Evolutionary conservation across 768 basidiomycete species (phyloP).

Genomic region (Mycena polygramma): DNA sequence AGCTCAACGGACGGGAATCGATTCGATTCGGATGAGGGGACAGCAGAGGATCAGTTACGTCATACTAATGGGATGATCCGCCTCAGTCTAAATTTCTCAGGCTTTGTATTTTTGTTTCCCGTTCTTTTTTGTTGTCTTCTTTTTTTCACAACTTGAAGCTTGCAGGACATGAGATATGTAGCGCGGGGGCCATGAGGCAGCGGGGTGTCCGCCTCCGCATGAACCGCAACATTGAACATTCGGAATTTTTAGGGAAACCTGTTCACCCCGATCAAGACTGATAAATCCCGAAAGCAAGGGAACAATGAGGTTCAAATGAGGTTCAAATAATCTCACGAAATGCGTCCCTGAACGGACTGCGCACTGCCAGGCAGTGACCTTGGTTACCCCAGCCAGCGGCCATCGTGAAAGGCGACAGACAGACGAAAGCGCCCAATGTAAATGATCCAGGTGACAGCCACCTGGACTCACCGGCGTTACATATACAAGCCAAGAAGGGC

Average conservation of each 20-base stretch:
- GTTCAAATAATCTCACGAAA: constrained; percentile 10
- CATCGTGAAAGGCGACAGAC: not conserved
- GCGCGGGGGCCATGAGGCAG: too few species aligned
- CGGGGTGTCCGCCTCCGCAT: too few species aligned
- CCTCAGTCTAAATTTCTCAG: not conserved
- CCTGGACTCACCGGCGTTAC: not conserved
- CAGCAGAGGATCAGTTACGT: constrained; percentile 6
- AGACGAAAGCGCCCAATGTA: not conserved
- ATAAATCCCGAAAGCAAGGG: constrained; percentile 4
- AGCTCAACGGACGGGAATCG: not conserved
- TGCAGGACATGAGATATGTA: too few species aligned
- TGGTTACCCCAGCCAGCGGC: constrained; percentile 16
- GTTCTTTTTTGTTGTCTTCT: too few species aligned
- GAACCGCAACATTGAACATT: too few species aligned
- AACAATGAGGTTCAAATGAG: constrained; percentile 16
- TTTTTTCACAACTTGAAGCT: too few species aligned
- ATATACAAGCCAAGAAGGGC: not conserved
- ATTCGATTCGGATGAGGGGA: not conserved
- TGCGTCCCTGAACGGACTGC: constrained; percentile 8
- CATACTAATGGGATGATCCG: not conserved
- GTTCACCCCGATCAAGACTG: not conserved
- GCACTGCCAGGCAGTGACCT: not conserved
- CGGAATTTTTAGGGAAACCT: too few species aligned
- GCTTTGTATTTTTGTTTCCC: too few species aligned
- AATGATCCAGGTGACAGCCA: not conserved